Evolutionary conservation across 208 protist genomes (phyloP), one percentile per base, ranked within the genome.

Genomic region (Wallacemonas sp.): DNA sequence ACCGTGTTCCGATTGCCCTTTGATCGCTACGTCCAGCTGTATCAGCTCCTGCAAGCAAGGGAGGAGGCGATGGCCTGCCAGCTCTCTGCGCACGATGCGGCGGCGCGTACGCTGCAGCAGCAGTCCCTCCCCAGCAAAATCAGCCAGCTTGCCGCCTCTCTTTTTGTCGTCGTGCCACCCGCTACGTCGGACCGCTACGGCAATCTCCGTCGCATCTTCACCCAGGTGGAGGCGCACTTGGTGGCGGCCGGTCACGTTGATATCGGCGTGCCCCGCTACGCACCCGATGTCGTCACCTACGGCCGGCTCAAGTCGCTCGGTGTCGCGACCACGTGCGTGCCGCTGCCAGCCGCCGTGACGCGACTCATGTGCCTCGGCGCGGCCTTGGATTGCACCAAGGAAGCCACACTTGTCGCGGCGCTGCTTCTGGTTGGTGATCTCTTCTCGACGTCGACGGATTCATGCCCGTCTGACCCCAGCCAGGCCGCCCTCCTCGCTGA

Each of bases 121-220:
- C 51, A 38, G 26, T 34, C 36, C 31, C 33, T 72, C 15, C 44
- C 34, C 15, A 42, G 41, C 0, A 67, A 56, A 28, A 74, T 82
- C 6, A 59, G 70, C 3, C 14, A 63, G 24, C 61, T 68, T 45
- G 54, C 53, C 34, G 30, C 26, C 79, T 2, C 41, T 88, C 28
- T 64, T 85, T 79, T 92, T 42, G 74, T 94, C 8, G 77, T 70
- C 22, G 70, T 89, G 15, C 80, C 86, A 6, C 30, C 81, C 14
- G 65, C 75, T 2, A 77, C 59, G 2, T 80, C 82, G 9, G 86
- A 81, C 41, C 79, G 81, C 46, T 93, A 93, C 77, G 87, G 93
- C 39, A 45, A 75, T 30, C 28, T 89, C 41, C 62, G 77, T 1
- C 80, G 84, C 44, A 77, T 79, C 9, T 79, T 95, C 59, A 26